phyloP scores from a whole-genome alignment of 2,329 filamentous ascomycete genomes.

The Diaporthe longicolla region DNA sequence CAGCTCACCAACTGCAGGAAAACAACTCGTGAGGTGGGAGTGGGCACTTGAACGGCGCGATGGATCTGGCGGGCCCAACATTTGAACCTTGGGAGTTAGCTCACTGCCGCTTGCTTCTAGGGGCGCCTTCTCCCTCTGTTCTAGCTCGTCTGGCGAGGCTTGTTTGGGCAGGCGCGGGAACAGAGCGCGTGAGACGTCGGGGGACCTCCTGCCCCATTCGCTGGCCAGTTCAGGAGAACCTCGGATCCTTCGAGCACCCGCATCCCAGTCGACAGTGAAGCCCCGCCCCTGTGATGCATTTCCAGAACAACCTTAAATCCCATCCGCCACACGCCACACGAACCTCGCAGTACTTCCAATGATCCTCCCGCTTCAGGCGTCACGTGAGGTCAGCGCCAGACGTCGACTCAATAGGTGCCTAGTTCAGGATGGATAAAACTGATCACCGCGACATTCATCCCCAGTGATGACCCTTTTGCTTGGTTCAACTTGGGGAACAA shows the following conservation, averaged over 20 bases:
- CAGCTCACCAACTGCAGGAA: constrained; percentile 1
- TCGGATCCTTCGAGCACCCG: constrained; percentile 1
- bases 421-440: neutral
- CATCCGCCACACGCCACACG: neutral
- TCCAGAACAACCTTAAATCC: constrained; percentile 13
- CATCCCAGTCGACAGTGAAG: neutral
- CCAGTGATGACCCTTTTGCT: neutral
- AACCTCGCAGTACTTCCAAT: neutral
- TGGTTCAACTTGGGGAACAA: neutral
- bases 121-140: constrained; percentile 8
- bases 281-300: neutral
- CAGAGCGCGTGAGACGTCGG: neutral
- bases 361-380: constrained; percentile 3
- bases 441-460: neutral
- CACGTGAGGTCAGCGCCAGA: constrained; percentile 23
- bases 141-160: neutral
- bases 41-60: neutral
- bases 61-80: neutral
- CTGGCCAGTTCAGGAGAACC: neutral
- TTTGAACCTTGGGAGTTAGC: neutral
- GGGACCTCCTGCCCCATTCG: neutral
- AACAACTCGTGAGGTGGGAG: neutral
- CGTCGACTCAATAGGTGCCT: neutral
- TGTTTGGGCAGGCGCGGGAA: constrained; percentile 1
- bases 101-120: constrained; percentile 3